Conservation (phyloP, 805 yeast genomes). For the Alloascoidea hylecoeti region DNA sequence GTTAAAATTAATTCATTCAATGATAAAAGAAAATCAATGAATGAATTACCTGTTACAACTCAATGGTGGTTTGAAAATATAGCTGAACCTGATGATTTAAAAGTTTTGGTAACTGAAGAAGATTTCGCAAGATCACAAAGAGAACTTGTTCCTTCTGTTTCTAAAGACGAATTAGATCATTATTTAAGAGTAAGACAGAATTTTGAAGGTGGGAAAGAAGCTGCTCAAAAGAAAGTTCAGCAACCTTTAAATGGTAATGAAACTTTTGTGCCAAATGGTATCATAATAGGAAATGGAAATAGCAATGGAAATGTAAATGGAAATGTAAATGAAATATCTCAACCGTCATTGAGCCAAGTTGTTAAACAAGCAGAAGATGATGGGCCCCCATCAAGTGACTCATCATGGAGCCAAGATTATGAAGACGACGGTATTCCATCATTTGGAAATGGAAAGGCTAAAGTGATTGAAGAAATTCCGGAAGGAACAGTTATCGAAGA, state of each 20-base stretch:
- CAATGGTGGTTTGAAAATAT: slow-evolving; percentile 87
- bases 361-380: no score
- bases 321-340: neutral
- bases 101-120: slow-evolving; percentile 49
- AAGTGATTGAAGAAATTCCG: no score
- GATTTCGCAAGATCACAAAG: slow-evolving; percentile 71
- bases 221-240: neutral
- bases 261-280: neutral
- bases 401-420: no score
- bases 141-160: slow-evolving; percentile 72
- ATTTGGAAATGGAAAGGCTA: no score
- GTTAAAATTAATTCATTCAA: slow-evolving; percentile 41
- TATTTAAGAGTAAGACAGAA: slow-evolving; percentile 65
- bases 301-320: slow-evolving; percentile 1
- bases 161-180: slow-evolving; percentile 75
- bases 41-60: slow-evolving; percentile 33
- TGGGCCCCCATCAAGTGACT: no score
- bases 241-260: no score
- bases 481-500: no score
- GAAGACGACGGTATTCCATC: no score
- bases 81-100: slow-evolving; percentile 51
- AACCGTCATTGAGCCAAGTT: neutral
- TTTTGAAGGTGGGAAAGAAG: slow-evolving; percentile 57
- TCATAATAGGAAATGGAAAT: slow-evolving; percentile 1
- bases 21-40: slow-evolving; percentile 16